phyloP scores from a whole-genome alignment of 2,329 filamentous ascomycete species.

The Diaporthe sp. region DNA sequence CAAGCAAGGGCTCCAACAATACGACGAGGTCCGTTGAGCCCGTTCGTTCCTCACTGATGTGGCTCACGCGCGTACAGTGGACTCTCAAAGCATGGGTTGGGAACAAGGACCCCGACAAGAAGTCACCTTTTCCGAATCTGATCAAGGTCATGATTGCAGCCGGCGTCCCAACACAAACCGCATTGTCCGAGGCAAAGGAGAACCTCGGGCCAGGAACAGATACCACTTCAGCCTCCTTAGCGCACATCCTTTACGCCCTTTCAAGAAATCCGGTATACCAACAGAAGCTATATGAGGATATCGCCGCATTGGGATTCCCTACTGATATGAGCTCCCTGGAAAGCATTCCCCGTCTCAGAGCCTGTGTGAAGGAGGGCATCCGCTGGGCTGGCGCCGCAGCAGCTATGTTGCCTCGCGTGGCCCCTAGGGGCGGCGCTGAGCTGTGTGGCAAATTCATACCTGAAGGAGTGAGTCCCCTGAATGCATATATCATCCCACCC shows the following conservation, averaged over 20 bases:
- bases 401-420: constrained; percentile 48
- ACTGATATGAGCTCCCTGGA: constrained; percentile 46
- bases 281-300: constrained; percentile 44
- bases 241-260: constrained; percentile 49
- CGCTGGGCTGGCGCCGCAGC: constrained; percentile 47
- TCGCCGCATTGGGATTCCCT: constrained; percentile 42
- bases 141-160: constrained; percentile 43
- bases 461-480: constrained; percentile 41
- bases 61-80: neutral
- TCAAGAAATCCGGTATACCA: constrained; percentile 46
- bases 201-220: constrained; percentile 50
- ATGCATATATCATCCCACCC: neutral
- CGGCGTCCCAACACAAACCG: constrained; percentile 44
- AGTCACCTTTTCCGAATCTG: constrained; percentile 40
- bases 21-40: neutral
- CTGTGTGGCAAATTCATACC: constrained; percentile 45
- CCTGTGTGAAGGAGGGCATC: constrained; percentile 48
- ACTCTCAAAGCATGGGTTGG: neutral
- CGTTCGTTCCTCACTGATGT: too few relatives aligned
- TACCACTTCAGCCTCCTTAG: constrained; percentile 49
- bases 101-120: constrained; percentile 9
- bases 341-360: constrained; percentile 43
- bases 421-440: constrained; percentile 44
- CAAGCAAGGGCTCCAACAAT: constrained; percentile 6
- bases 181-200: constrained; percentile 49